Evolutionary conservation across 164 flowering plant genomes (phyloP).

Genomic region (Malania oleifera): DNA sequence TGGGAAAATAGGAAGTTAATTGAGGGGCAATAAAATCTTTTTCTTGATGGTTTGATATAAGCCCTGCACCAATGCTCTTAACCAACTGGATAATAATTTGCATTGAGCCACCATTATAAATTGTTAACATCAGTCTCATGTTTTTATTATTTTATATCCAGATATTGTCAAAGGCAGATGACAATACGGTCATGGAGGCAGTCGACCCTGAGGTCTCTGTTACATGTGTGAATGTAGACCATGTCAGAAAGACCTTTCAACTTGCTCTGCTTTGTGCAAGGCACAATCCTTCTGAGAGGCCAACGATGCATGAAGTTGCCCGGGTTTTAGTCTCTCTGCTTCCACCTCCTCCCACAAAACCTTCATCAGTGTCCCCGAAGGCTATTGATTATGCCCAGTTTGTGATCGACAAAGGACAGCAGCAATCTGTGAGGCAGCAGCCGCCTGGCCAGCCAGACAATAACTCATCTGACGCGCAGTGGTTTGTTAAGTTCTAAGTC

Average conservation of each 20-base stretch:
- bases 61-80: no score
- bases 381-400: conserved; percentile 46
- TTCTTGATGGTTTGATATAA: no score
- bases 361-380: conserved; percentile 26
- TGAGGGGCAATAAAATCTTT: no score
- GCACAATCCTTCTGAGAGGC: conserved; percentile 64
- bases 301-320: conserved; percentile 85
- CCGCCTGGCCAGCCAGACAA: conserved; percentile 21
- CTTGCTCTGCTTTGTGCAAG: conserved; percentile 85
- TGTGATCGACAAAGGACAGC: conserved; percentile 34
- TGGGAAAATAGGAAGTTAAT: no score
- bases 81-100: no score
- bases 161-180: conserved; percentile 78
- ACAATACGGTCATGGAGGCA: conserved; percentile 84
- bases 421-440: conserved; percentile 11
- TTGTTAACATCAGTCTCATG: not conserved
- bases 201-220: conserved; percentile 89
- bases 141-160: conserved; percentile 19
- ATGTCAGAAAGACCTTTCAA: conserved; percentile 73
- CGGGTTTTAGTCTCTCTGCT: conserved; percentile 63
- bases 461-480: conserved; percentile 69
- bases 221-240: conserved; percentile 69
- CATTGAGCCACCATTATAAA: not conserved
- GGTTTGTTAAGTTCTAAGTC: conserved; percentile 71
- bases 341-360: conserved; percentile 46